Conservation (phyloP, 768 basidiomycete species). For the Hydnomerulius pinastri region DNA sequence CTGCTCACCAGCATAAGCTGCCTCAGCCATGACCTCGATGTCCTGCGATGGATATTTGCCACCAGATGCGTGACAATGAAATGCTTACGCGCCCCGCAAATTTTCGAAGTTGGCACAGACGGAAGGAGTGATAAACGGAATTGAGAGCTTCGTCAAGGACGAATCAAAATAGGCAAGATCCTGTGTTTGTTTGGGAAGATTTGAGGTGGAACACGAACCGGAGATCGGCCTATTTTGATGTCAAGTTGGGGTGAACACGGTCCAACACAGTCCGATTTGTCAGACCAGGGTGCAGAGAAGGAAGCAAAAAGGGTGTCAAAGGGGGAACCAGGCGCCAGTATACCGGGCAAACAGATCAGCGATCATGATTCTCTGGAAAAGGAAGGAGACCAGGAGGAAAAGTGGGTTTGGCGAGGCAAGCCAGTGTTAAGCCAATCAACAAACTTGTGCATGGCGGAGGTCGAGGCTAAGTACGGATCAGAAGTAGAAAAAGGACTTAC, state of each 20-base stretch:
- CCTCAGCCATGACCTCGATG: slow-evolving; percentile 24
- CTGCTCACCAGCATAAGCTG: slow-evolving; percentile 16
- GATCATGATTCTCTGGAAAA: no score
- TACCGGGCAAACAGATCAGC: no score
- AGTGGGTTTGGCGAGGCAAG: no score
- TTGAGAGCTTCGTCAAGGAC: neutral
- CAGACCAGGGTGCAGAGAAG: neutral
- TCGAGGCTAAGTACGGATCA: no score
- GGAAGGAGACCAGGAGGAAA: no score
- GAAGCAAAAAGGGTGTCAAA: no score
- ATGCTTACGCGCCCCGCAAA: neutral
- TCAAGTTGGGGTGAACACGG: neutral
- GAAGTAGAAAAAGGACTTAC: neutral
- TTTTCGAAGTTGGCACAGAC: neutral
- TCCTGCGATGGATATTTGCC: neutral
- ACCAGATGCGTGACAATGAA: neutral
- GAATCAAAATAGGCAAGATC: neutral
- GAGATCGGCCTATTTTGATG: neutral
- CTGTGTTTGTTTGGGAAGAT: neutral
- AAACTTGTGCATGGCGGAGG: no score
- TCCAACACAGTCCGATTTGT: neutral
- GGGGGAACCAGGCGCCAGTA: no score
- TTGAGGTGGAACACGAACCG: neutral
- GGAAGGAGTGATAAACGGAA: neutral
- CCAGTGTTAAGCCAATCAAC: no score